These are phyloP conservation scores for Begonia peltatifolia DNA, from an alignment of 306 rosid species.

Conservation along the genomic window DNA sequence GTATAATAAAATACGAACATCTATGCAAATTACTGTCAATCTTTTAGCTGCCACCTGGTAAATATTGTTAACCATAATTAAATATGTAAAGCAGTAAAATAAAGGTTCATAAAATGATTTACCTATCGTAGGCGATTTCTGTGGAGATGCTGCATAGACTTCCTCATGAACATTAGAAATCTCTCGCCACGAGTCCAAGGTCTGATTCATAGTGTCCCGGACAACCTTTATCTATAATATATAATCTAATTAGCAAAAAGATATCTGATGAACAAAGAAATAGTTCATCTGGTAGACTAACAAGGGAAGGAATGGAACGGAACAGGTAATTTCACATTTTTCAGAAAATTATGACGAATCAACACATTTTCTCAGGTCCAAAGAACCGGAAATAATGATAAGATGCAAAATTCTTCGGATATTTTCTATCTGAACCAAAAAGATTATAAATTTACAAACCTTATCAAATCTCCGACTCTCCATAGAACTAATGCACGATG, in stretches of 20 bases:
- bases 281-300: too few relatives aligned
- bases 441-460: slow-evolving; percentile 23
- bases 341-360: neutral
- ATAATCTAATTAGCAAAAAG: neutral
- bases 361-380: neutral
- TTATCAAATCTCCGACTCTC: slow-evolving; percentile 87
- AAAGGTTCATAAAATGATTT: slow-evolving; percentile 4
- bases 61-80: neutral
- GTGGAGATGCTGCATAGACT: slow-evolving; percentile 25
- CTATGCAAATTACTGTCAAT: neutral
- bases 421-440: slow-evolving; percentile 6
- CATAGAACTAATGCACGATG: slow-evolving; percentile 51
- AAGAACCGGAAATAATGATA: neutral
- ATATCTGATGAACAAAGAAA: too few relatives aligned
- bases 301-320: too few relatives aligned
- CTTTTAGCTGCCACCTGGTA: neutral
- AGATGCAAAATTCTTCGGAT: too few relatives aligned
- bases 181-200: slow-evolving; percentile 73
- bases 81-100: neutral
- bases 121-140: slow-evolving; percentile 43
- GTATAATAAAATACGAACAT: too few relatives aligned
- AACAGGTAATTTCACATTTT: too few relatives aligned
- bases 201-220: slow-evolving; percentile 70
- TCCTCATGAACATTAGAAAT: slow-evolving; percentile 28
- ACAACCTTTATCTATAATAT: slow-evolving; percentile 73